These are phyloP conservation scores for Discostella stelligeroides DNA, from an alignment of 108 stramenopile species.

Conservation along the genomic window DNA sequence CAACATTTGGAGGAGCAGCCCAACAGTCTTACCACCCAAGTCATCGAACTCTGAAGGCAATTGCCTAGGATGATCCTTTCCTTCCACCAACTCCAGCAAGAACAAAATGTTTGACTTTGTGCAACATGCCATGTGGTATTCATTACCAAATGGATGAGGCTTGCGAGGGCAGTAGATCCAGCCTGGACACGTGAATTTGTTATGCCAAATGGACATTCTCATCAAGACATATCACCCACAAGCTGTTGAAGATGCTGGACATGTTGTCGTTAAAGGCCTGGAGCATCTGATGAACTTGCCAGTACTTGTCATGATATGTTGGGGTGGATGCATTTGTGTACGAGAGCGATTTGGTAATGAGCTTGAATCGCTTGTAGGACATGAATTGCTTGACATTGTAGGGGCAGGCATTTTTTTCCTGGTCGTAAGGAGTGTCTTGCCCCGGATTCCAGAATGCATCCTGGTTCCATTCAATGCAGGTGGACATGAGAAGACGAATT, in stretches of 20 bases:
- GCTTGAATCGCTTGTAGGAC: slow-evolving; percentile 20
- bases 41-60: slow-evolving; percentile 6
- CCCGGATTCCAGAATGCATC: too few relatives aligned
- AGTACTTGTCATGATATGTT: slow-evolving; percentile 21
- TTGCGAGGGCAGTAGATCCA: too few relatives aligned
- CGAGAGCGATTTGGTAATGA: slow-evolving; percentile 13
- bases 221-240: slow-evolving; percentile 34
- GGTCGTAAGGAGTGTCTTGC: too few relatives aligned
- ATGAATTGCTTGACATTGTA: slow-evolving; percentile 24
- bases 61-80: slow-evolving; percentile 21
- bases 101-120: slow-evolving; percentile 19
- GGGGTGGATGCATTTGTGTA: too few relatives aligned
- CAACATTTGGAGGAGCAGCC: too few relatives aligned
- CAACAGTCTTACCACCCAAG: too few relatives aligned
- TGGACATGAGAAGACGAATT: too few relatives aligned
- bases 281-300: slow-evolving; percentile 25
- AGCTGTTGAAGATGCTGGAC: slow-evolving; percentile 14
- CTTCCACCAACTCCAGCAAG: slow-evolving; percentile 23
- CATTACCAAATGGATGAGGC: neutral
- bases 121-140: slow-evolving; percentile 12
- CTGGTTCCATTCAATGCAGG: too few relatives aligned
- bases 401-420: neutral
- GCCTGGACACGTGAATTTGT: slow-evolving; percentile 22
- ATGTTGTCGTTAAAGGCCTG: slow-evolving; percentile 46
- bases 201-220: slow-evolving; percentile 42